Evolutionary conservation across 108 stramenopile genomes (phyloP).

Genomic region (Pseudonitzschia pungens): DNA sequence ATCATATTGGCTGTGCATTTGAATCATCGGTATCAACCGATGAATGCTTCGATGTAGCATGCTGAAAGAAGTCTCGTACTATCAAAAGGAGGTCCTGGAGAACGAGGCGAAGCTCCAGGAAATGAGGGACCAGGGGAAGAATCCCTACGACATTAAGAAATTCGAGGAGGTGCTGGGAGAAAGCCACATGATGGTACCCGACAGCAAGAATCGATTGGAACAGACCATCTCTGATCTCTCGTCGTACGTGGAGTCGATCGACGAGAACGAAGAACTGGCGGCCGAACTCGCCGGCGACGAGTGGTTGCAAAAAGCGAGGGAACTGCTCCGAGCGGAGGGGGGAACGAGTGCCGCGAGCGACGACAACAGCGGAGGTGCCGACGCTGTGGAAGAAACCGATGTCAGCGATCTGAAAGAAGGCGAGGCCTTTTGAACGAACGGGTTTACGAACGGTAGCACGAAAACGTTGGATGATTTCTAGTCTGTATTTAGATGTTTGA

Average conservation of each 20-base stretch:
- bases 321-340: constrained; percentile 20
- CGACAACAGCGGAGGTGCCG: background rate
- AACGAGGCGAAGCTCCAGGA: constrained; percentile 66
- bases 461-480: background rate
- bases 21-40: background rate
- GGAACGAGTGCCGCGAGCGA: background rate
- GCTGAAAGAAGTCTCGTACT: constrained; percentile 71
- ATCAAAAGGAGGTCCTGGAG: constrained; percentile 67
- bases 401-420: constrained; percentile 39
- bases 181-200: constrained; percentile 87
- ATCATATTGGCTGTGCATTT: too few relatives aligned
- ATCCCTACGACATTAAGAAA: constrained; percentile 84
- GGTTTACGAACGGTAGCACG: constrained; percentile 26
- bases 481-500: background rate
- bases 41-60: constrained; percentile 56
- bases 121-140: constrained; percentile 66
- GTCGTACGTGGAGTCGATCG: constrained; percentile 35
- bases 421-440: constrained; percentile 42
- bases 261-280: background rate
- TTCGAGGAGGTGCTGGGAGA: constrained; percentile 80
- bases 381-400: constrained; percentile 28
- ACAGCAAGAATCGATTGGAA: constrained; percentile 58
- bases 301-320: constrained; percentile 31
- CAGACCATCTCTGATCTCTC: constrained; percentile 61
- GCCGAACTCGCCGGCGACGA: constrained; percentile 17